Evolutionary conservation across 2,329 filamentous ascomycete species (phyloP).

Genomic region (Clathrospora elynae): DNA sequence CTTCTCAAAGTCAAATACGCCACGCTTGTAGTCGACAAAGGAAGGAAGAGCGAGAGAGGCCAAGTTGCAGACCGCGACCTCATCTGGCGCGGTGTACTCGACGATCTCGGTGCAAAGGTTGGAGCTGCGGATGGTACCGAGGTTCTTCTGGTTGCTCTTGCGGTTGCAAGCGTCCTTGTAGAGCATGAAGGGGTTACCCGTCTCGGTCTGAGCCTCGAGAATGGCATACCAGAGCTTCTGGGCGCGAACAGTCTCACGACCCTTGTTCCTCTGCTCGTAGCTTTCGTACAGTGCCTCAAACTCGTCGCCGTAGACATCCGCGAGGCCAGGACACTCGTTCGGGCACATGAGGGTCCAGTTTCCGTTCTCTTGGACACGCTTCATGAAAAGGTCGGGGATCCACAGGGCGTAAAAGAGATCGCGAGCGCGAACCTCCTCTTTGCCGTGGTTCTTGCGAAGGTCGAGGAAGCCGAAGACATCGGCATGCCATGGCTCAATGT

Average conservation of each 20-base stretch:
- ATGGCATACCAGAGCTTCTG: slow-evolving; percentile 99
- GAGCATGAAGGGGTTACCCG: slow-evolving; percentile 98
- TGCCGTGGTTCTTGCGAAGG: slow-evolving; percentile 98
- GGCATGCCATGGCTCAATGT: slow-evolving; percentile 98
- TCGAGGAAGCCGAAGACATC: slow-evolving; percentile 98
- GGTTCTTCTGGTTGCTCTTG: slow-evolving; percentile 99
- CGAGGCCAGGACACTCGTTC: slow-evolving; percentile 91
- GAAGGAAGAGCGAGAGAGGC: slow-evolving; percentile 91
- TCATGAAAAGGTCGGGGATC: slow-evolving; percentile 99
- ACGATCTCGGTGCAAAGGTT: slow-evolving; percentile 99
- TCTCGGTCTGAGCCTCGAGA: slow-evolving; percentile 97
- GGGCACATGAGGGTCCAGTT: slow-evolving; percentile 99
- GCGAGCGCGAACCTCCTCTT: slow-evolving; percentile 95
- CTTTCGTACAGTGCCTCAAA: slow-evolving; percentile 90
- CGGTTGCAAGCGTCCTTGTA: slow-evolving; percentile 99
- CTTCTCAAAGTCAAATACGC: slow-evolving; percentile 93
- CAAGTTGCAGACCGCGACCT: slow-evolving; percentile 98
- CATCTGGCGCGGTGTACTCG: slow-evolving; percentile 95
- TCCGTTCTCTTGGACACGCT: slow-evolving; percentile 94
- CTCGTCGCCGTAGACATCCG: slow-evolving; percentile 96
- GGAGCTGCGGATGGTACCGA: slow-evolving; percentile 96
- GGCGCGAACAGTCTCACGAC: slow-evolving; percentile 89
- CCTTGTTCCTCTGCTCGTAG: slow-evolving; percentile 86
- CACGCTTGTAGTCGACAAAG: slow-evolving; percentile 84
- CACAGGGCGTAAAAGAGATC: slow-evolving; percentile 97